Percentiles rank a stretch among this genome's conserved stretches.
Evolutionary conservation across 371 early-diverging fungal genomes (phyloP).

Genomic region (Mortierella sp.): DNA sequence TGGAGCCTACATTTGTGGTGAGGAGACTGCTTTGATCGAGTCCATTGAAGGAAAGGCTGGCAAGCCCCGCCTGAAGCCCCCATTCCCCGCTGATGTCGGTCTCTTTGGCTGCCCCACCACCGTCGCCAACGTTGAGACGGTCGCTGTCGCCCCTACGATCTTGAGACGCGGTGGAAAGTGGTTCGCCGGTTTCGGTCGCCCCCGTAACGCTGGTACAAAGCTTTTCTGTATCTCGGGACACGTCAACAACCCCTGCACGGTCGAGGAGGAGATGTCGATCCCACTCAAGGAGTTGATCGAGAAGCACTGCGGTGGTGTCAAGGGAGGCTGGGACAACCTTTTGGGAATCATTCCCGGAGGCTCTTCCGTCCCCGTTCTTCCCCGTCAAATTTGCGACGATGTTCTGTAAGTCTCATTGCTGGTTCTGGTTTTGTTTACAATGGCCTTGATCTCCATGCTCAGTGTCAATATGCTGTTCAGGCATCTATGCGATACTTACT

Average conservation of each 20-base stretch:
- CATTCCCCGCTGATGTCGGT: constrained; percentile 98
- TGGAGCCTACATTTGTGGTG: constrained; percentile 98
- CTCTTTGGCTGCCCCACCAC: constrained; percentile 98
- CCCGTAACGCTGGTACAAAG: constrained; percentile 95
- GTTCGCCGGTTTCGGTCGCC: constrained; percentile 95
- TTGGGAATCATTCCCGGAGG: constrained; percentile 98
- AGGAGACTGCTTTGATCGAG: constrained; percentile 98
- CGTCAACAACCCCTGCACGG: constrained; percentile 97
- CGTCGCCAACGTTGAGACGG: constrained; percentile 98
- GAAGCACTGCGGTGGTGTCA: constrained; percentile 96
- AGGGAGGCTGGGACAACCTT: constrained; percentile 99
- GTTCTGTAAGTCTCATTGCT: constrained; percentile 66
- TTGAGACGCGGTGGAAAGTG: constrained; percentile 92
- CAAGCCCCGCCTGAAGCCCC: constrained; percentile 98
- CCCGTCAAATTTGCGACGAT: constrained; percentile 87
- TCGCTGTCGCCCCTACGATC: constrained; percentile 97
- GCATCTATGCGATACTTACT: too few relatives aligned
- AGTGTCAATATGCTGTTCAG: background rate
- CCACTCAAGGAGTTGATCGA: constrained; percentile 95
- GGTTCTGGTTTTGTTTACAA: background rate
- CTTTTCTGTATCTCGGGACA: constrained; percentile 97
- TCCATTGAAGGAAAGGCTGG: constrained; percentile 98
- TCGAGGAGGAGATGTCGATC: constrained; percentile 98
- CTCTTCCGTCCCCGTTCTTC: constrained; percentile 94
- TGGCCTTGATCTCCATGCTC: background rate